Conservation (phyloP, 805 yeast genomes). For the Vanderwaltozyma yarrowii region DNA sequence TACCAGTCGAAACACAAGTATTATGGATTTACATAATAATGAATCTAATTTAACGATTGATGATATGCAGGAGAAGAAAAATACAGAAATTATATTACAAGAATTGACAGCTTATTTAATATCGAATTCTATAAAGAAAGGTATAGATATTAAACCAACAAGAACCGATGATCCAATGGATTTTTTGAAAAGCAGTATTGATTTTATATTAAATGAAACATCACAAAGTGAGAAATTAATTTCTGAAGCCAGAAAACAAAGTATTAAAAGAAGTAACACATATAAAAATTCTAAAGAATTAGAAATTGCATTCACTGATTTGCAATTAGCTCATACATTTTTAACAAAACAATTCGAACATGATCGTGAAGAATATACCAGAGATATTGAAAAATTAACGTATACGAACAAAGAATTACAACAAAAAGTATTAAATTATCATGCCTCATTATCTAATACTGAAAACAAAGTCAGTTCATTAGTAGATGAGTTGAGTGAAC, state of each 20-base stretch:
- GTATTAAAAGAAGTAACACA: constrained; percentile 4
- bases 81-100: constrained; percentile 10
- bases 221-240: constrained; percentile 1
- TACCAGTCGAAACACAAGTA: constrained; percentile 2
- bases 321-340: constrained; percentile 63
- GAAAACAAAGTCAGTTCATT: constrained; percentile 29
- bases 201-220: constrained; percentile 9
- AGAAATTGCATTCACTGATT: constrained; percentile 54
- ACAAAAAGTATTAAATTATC: constrained; percentile 36
- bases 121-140: constrained; percentile 22
- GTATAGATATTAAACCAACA: constrained; percentile 19
- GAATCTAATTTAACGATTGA: background rate
- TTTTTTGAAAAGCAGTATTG: constrained; percentile 24
- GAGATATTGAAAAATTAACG: constrained; percentile 43
- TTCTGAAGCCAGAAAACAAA: constrained; percentile 1
- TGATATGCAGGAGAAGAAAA: constrained; percentile 1
- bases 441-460: constrained; percentile 29
- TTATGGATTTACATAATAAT: constrained; percentile 1
- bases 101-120: constrained; percentile 25
- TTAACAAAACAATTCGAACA: constrained; percentile 58
- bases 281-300: constrained; percentile 4
- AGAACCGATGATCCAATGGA: constrained; percentile 16
- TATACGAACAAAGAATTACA: constrained; percentile 42
- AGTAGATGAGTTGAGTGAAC: constrained; percentile 30
- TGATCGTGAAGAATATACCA: constrained; percentile 46